Evolutionary conservation across 2,329 filamentous ascomycete species (phyloP), one percentile per base, ranked within the genome.

Genomic region (Ilyonectria mors-panacis): DNA sequence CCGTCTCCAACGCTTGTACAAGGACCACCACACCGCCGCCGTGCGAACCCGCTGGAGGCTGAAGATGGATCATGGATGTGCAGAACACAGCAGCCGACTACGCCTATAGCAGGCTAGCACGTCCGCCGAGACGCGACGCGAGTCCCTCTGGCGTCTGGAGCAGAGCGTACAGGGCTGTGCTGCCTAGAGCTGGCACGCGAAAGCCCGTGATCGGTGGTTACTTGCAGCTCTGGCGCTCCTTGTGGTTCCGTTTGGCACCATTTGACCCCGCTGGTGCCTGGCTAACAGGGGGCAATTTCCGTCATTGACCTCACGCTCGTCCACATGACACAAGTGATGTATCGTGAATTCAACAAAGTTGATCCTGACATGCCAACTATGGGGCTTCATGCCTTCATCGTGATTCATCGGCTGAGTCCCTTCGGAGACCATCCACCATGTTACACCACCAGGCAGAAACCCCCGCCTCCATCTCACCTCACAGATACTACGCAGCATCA

Each of bases 121-220:
- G 15, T 12, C 19, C 17, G 39, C 39, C 28, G 35, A 50, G 39
- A 54, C 37, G 48, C 58, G 63, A 66, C 59, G 48, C 53, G 51
- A 55, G 39, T 21, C 44, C 35, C 55, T 59, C 47, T 19, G 44
- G 47, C 53, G 54, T 58, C 53, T 35, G 37, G 30, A 19, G 15
- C 48, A 21, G 26, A n/a, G 17, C 35, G 50, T 28, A 53, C 53
- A 59, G 65, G 70, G 66, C 57, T 57, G 44, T 76, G 69, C 73
- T 76, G 75, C 74, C 75, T 76, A 57, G 63, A 74, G 39, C 35
- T 26, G 26, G 59, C 57, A 28, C 73, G 65, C 74, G 74, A 76
- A 74, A 73, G 55, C 74, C 65, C 70, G 67, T 75, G 71, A 76
- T 66, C 60, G 53, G 51, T 23, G 12, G 23, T n/a, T 30, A 4